A percentile compares a stretch with the other conserved stretches of the same genome.
Conservation (phyloP, 1,284 basidiomycete species). For the Malassezia restricta region DNA sequence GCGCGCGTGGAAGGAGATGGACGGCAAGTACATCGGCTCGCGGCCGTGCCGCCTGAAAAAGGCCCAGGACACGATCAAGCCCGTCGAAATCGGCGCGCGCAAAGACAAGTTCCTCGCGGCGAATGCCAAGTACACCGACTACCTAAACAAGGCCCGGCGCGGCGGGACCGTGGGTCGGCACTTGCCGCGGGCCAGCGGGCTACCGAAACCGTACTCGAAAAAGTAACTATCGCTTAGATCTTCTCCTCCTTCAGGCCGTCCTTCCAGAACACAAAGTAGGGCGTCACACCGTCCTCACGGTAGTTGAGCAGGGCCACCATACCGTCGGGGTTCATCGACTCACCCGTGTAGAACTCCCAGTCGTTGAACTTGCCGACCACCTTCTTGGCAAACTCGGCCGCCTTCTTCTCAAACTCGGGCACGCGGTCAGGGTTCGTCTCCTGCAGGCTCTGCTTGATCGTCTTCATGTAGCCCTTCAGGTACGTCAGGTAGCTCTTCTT, state of each 20-base stretch:
- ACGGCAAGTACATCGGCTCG: constrained; percentile 55
- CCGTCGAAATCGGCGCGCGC: constrained; percentile 35
- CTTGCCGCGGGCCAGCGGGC: constrained; percentile 21
- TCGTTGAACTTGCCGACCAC: constrained; percentile 79
- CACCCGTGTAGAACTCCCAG: constrained; percentile 74
- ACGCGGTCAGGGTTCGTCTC: constrained; percentile 58
- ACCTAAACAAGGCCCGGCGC: constrained; percentile 31
- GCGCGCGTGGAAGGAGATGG: constrained; percentile 99
- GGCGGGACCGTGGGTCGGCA: constrained; percentile 39
- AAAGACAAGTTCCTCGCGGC: constrained; percentile 39
- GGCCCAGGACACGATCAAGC: constrained; percentile 31
- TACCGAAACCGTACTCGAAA: constrained; percentile 21
- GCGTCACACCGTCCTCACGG: constrained; percentile 55
- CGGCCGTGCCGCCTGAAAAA: constrained; percentile 42
- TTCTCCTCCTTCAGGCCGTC: constrained; percentile 44
- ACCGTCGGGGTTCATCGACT: constrained; percentile 52
- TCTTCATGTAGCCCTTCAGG: constrained; percentile 81
- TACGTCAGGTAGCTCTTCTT: constrained; percentile 78
- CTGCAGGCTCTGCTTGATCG: constrained; percentile 54
- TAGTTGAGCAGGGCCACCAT: constrained; percentile 48
- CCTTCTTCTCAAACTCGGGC: constrained; percentile 70
- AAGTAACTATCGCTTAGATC: constrained; percentile 32
- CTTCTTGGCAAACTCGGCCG: constrained; percentile 54
- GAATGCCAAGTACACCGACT: constrained; percentile 29
- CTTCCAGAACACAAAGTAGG: constrained; percentile 53